Percentiles rank a stretch among this genome's conserved stretches.
Evolutionary conservation across 176 grass and related monocot genomes (phyloP).

Genomic region (Echinochloa phyllopogon): DNA sequence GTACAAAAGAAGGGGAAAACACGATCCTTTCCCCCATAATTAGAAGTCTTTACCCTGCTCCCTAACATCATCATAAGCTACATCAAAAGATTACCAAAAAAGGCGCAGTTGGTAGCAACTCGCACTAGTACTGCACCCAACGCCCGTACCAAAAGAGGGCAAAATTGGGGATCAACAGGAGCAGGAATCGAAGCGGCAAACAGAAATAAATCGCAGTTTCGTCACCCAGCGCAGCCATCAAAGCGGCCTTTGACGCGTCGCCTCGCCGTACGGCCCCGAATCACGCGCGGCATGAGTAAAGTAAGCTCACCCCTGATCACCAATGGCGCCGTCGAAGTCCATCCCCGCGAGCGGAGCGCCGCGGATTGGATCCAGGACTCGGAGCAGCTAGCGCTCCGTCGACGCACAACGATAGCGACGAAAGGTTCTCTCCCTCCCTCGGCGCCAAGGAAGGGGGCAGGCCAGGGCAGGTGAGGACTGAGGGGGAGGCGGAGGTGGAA

Average conservation of each 20-base stretch:
- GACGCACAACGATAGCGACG: neutral
- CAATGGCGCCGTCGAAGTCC: conserved; percentile 63
- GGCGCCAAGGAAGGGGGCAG: no score
- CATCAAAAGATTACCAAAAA: conserved; percentile 35
- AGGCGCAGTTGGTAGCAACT: neutral
- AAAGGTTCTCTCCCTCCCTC: neutral
- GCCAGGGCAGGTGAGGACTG: neutral
- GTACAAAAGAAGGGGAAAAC: conserved; percentile 24
- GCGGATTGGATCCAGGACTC: conserved; percentile 21
- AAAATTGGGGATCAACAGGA: conserved; percentile 38
- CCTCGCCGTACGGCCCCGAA: neutral
- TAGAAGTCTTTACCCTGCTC: conserved; percentile 32
- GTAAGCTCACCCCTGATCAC: conserved; percentile 53
- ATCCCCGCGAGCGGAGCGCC: conserved; percentile 8
- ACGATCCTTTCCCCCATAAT: conserved; percentile 39
- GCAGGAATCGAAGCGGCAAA: neutral
- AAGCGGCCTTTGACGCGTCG: neutral
- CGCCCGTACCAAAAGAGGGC: conserved; percentile 30
- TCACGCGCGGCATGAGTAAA: neutral
- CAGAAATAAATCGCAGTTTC: conserved; percentile 18
- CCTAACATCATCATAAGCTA: conserved; percentile 11
- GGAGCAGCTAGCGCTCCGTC: neutral
- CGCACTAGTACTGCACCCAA: neutral
- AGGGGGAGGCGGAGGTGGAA: neutral
- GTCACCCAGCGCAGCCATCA: neutral